A percentile compares a stretch with the other conserved stretches of the same genome.
Conservation (phyloP, 2,329 filamentous ascomycete genomes). For the Stemphylium beticola region DNA sequence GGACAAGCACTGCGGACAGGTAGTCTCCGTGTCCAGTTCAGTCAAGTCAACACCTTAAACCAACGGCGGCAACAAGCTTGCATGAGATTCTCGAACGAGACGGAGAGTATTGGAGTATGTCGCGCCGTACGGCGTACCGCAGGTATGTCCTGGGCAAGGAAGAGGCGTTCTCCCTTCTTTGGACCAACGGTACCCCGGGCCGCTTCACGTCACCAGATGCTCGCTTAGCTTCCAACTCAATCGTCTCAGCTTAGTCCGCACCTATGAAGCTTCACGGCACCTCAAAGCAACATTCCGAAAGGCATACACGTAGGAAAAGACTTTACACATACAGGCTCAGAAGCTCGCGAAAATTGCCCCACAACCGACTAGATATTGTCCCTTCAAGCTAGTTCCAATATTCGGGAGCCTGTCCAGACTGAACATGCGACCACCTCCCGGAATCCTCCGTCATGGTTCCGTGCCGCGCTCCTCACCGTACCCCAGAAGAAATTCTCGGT, state of each 20-base stretch:
- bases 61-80: not conserved
- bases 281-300: not conserved
- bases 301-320: not conserved
- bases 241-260: not conserved
- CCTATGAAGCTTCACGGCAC: not conserved
- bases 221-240: not conserved
- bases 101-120: not conserved
- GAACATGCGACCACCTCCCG: no score
- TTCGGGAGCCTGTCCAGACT: no score
- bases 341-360: not conserved
- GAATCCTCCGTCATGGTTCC: no score
- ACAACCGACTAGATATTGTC: not conserved
- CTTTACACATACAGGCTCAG: no score
- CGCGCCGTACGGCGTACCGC: not conserved
- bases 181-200: conserved; percentile 1
- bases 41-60: conserved; percentile 2
- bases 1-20: conserved; percentile 1
- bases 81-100: not conserved
- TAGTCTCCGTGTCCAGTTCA: not conserved
- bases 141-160: not conserved
- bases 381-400: not conserved
- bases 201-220: not conserved
- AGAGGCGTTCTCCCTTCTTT: not conserved
- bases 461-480: no score
- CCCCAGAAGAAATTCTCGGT: no score